A percentile compares a stretch with the other conserved stretches of the same genome.
These are phyloP conservation scores for Ascochyta pisi DNA, from an alignment of 2,329 filamentous ascomycete genomes.

Conservation along the genomic window DNA sequence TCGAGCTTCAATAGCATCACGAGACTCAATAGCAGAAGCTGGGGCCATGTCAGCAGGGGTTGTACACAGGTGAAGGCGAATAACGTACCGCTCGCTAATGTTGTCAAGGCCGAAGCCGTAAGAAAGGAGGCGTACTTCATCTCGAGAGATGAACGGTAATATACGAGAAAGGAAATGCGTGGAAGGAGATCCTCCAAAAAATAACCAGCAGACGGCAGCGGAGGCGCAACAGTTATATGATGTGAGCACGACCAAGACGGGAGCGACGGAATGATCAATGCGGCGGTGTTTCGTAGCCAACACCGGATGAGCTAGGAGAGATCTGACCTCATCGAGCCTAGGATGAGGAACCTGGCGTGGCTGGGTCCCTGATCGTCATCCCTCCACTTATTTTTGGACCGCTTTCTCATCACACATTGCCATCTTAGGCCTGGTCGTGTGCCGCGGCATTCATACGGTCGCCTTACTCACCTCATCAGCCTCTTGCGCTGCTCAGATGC, in stretches of 20 bases:
- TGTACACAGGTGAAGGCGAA: not conserved
- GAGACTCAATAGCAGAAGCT: slow-evolving; percentile 38
- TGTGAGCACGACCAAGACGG: slow-evolving; percentile 13
- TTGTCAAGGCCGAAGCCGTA: slow-evolving; percentile 38
- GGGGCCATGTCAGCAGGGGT: slow-evolving; percentile 24
- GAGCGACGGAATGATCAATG: slow-evolving; percentile 15
- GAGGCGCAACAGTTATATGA: slow-evolving; percentile 12
- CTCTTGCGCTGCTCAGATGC: not conserved
- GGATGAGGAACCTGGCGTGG: slow-evolving; percentile 10
- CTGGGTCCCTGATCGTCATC: slow-evolving; percentile 19
- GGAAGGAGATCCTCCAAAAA: not conserved
- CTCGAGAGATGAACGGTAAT: slow-evolving; percentile 3
- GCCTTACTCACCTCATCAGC: slow-evolving; percentile 1
- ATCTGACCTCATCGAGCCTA: slow-evolving; percentile 21
- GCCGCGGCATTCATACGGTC: not conserved
- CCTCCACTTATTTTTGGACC: slow-evolving; percentile 8
- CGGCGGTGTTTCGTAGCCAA: slow-evolving; percentile 17
- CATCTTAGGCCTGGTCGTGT: slow-evolving; percentile 2
- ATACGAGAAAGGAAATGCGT: not conserved
- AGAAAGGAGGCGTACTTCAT: slow-evolving; percentile 41
- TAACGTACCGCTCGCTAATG: slow-evolving; percentile 39
- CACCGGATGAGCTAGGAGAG: slow-evolving; percentile 19
- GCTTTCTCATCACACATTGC: slow-evolving; percentile 10
- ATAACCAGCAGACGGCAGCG: not conserved
- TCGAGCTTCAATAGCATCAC: slow-evolving; percentile 22